A percentile compares a stretch with the other conserved stretches of the same genome.
Conservation (phyloP, 2,329 filamentous ascomycete genomes). For the Alternaria brassicae region DNA sequence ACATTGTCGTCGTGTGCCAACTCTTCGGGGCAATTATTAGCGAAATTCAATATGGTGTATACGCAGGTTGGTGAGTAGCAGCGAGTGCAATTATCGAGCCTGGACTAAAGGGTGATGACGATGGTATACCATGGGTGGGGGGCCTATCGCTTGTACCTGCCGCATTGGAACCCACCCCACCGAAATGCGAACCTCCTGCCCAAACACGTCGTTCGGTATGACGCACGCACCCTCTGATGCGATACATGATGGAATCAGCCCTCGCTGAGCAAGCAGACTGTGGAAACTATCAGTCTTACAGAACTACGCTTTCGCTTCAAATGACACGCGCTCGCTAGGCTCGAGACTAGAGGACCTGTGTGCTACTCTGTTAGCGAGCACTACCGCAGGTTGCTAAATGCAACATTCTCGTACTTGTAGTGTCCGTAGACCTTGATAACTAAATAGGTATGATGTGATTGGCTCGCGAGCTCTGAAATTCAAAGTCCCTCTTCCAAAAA, state of each 20-base stretch:
- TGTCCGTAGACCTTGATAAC: not conserved
- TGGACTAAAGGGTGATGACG: not conserved
- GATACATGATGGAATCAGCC: not conserved
- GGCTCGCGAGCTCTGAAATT: not conserved
- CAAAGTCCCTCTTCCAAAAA: no score
- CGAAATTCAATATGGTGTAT: not conserved
- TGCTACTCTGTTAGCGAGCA: not conserved
- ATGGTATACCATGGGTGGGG: not conserved
- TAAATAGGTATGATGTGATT: not conserved
- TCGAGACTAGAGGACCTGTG: not conserved
- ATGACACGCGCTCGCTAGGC: no score
- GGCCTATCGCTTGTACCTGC: not conserved
- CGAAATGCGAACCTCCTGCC: not conserved
- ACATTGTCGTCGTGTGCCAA: not conserved
- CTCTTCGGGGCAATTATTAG: not conserved
- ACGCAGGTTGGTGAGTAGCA: no score
- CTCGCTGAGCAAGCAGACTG: not conserved
- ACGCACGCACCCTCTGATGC: no score
- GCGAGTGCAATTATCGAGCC: no score
- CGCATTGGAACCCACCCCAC: not conserved
- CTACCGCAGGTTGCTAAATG: not conserved
- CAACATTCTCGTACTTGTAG: not conserved
- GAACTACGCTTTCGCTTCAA: not conserved
- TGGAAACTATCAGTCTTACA: not conserved
- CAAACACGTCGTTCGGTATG: not conserved